Evolutionary conservation across 805 yeast species (phyloP), one percentile per base, ranked within the genome.

Genomic region (Kuraishia ogatae): DNA sequence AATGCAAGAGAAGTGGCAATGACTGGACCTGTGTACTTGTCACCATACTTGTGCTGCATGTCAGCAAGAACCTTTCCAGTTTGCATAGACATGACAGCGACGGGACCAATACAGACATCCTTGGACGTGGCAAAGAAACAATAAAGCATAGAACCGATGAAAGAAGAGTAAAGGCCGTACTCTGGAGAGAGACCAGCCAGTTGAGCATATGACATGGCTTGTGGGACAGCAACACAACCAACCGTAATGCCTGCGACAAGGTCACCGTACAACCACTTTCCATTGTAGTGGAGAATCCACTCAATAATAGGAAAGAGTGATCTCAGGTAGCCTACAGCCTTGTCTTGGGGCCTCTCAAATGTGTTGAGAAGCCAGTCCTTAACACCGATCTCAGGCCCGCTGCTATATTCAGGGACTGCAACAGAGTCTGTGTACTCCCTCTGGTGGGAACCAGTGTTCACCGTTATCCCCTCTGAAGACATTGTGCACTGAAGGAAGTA

Each of bases 81-180:
- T 67, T 90, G 92, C 60, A 83, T 69, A 17, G 96, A 87, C 96
- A 92, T 91, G 56, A 92, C 97, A 13, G 97, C 97, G 43, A 92
- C 97, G 11, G 97, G 97, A 26, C 97, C 97, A 63, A 92, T 91
- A 58, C 96, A 87, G 46, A 92, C 96, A 76, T 92, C 97, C 70
- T 92, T 92, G 23, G 96, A 87, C 15, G 97, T 92, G 15, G 97
- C 97, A 71, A 92, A 92, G 63, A 92, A 80, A 52, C 96, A 86
- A 69, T 92, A 92, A 53, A 87, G 81, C 64, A 90, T 79, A 13
- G 91, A 96, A 66, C 97, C 97, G 51, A 92, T 85, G 64, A 92
- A 92, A 0, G 96, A 88, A 15, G 97, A 89, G 71, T 92, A 92
- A 51, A 92, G 79, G 52, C 97, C 97, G 63, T 84, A 92, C 68